Base-by-base conservation (phyloP, 1,139 yeast genomes). In the Yamadazyma dushanensis region DNA sequence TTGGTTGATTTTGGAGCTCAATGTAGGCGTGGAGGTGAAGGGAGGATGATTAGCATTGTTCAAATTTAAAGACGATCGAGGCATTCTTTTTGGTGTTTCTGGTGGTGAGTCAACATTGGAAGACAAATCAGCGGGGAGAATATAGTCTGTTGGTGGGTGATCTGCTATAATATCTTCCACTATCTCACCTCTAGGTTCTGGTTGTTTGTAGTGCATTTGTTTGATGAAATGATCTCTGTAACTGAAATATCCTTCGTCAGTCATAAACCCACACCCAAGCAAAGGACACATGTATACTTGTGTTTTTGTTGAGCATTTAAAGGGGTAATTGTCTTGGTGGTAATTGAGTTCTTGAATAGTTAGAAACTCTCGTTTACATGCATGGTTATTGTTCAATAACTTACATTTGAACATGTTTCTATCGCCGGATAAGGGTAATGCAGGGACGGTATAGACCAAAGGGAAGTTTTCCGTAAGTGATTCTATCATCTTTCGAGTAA, bases 221-320 rank as follows among this genome's bases (percentile, higher is more conserved):
- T 41, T 45, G 7, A 56, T 43, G 30, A 66, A 53, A 50, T 69
- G 75, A 4, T 42, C 26, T 35, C 61, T 47, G 63, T 66, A 66
- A 20, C 54, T 61, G 11, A 49, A 38, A 41, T 63, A 68, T 3
- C 70, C 66, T 8, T 54, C 61, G 29, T 63, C 70, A 0, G 73
- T 64, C 56, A 63, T 57, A 41, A 47, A 67, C 3, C 63, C 70
- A 47, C 75, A 69, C 4, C 75, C 75, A 24, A 69, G 46, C 16
- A 68, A 40, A 2, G 75, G 73, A 42, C 75, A 68, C 8, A 61
- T 45, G 33, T 63, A 51, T 1, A 66, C 65, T 38, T 63, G 71
- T 11, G 46, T 51, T 36, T 54, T 57, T 8, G 43, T 11, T 2
- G 67, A 59, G 37, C 73, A 63, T 5, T 41, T 17, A 6, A 31